Conservation (phyloP, 129 eudicot species). For the Logfia minima region DNA sequence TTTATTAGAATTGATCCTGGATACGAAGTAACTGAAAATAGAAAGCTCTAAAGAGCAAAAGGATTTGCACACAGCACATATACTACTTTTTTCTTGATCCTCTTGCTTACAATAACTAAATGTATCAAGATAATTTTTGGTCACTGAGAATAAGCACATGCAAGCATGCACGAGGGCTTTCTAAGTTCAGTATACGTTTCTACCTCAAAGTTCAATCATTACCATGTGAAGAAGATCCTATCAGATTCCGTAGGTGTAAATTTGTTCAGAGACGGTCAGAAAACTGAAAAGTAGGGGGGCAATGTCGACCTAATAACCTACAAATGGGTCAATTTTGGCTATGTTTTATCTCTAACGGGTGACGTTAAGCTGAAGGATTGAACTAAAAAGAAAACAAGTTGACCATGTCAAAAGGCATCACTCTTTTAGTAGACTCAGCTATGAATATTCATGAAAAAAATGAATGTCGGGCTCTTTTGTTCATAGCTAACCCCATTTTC, state of each 20-base stretch:
- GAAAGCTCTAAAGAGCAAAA: background rate
- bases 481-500: too few species aligned
- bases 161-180: background rate
- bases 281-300: background rate
- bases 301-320: background rate
- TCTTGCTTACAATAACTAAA: background rate
- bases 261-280: background rate
- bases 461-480: too few species aligned
- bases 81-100: background rate
- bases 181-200: background rate
- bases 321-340: background rate
- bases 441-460: too few species aligned
- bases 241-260: background rate
- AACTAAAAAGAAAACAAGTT: background rate
- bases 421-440: too few species aligned
- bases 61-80: background rate
- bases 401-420: background rate
- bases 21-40: background rate
- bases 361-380: background rate
- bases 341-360: background rate
- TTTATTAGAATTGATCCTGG: background rate
- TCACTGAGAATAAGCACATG: slow-evolving; percentile 5
- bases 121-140: background rate
- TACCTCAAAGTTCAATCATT: background rate
- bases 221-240: background rate